phyloP scores from a whole-genome alignment of 176 grass and related monocot species.

The Aegilops tauschii region DNA sequence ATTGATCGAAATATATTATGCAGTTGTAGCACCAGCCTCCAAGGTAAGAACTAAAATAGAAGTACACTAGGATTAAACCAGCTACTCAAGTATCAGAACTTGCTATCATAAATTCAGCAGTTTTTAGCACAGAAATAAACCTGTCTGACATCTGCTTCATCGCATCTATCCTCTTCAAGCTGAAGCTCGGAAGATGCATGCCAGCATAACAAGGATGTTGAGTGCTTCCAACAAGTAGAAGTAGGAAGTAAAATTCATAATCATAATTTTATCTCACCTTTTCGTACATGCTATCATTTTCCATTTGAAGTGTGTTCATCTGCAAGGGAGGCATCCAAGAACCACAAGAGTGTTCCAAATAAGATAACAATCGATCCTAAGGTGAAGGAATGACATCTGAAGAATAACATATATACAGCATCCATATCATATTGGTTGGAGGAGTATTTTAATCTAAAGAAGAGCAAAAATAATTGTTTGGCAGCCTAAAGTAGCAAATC shows the following conservation, averaged over 20 bases:
- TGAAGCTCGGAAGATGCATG: conserved; percentile 53
- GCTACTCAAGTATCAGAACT: conserved; percentile 16
- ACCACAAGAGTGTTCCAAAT: neutral
- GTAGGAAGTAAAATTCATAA: conserved; percentile 20
- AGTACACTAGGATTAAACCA: conserved; percentile 11
- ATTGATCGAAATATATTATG: conserved; percentile 19
- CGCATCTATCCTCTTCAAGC: conserved; percentile 75
- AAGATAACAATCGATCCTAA: neutral
- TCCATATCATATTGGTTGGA: conserved; percentile 28
- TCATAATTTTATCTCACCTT: conserved; percentile 52
- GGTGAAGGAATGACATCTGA: conserved; percentile 11
- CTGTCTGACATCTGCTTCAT: conserved; percentile 65
- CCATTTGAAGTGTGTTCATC: conserved; percentile 70
- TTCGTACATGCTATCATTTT: conserved; percentile 68
- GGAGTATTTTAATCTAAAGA: neutral
- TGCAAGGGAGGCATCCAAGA: conserved; percentile 40
- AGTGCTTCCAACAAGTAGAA: conserved; percentile 31
- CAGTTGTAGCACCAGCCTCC: neutral
- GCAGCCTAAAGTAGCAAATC: neutral
- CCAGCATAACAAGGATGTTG: conserved; percentile 34
- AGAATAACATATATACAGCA: conserved; percentile 20
- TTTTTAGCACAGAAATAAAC: conserved; percentile 34
- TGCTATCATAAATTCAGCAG: conserved; percentile 2
- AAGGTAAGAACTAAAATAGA: conserved; percentile 10
- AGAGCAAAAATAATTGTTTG: neutral